These are phyloP conservation scores for Escovopsis sp. DNA, from an alignment of 2,329 filamentous ascomycete species.

Conservation along the genomic window DNA sequence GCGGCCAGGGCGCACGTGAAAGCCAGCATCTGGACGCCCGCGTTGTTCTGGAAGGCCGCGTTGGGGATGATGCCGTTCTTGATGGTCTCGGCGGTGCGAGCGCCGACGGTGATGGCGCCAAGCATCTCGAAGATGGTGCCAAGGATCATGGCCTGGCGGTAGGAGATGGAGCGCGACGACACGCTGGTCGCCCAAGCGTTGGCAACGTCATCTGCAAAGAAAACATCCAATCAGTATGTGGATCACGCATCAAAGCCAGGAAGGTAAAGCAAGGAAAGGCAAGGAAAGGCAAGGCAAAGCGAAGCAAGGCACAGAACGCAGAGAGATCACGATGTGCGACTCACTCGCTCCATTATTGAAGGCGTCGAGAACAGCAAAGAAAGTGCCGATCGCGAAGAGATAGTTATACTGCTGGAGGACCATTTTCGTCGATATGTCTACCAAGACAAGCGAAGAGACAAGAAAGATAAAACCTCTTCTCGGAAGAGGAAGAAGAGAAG, in stretches of 20 bases:
- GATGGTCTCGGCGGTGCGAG: conserved; percentile 57
- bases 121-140: conserved; percentile 50
- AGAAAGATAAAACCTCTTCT: too few species aligned
- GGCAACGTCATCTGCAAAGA: conserved; percentile 57
- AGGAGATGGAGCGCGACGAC: conserved; percentile 61
- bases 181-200: conserved; percentile 69
- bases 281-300: too few species aligned
- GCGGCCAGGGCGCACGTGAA: conserved; percentile 47
- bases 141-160: conserved; percentile 51
- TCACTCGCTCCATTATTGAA: conserved; percentile 67
- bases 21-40: conserved; percentile 52
- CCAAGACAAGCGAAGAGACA: too few species aligned
- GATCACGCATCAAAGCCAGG: neutral
- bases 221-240: conserved; percentile 5
- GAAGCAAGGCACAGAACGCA: too few species aligned
- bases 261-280: neutral
- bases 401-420: conserved; percentile 49
- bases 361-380: conserved; percentile 62
- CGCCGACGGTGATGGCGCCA: conserved; percentile 49
- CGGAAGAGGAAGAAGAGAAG: neutral
- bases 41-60: conserved; percentile 38
- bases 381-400: conserved; percentile 59
- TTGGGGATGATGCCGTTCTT: conserved; percentile 58
- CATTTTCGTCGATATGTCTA: conserved; percentile 38
- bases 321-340: conserved; percentile 16